Evolutionary conservation across 805 yeast genomes (phyloP).

Genomic region (Tetrapisispora iriomotensis): DNA sequence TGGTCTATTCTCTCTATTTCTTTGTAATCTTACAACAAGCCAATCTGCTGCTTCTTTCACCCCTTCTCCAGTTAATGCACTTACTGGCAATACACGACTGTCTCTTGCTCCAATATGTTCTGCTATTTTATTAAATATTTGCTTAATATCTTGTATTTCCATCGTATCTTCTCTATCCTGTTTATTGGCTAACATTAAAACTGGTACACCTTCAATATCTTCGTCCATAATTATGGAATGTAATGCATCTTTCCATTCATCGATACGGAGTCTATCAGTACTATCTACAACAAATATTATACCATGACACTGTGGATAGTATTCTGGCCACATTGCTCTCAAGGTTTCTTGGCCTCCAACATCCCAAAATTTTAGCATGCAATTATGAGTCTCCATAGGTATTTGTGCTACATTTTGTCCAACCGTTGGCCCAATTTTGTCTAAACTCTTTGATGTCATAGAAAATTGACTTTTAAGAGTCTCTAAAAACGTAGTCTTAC

Average conservation of each 20-base stretch:
- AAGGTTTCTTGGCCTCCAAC: slow-evolving; percentile 90
- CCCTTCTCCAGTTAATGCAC: slow-evolving; percentile 74
- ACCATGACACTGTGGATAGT: slow-evolving; percentile 80
- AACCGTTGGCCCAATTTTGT: slow-evolving; percentile 79
- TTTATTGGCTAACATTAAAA: slow-evolving; percentile 90
- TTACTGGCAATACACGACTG: slow-evolving; percentile 78
- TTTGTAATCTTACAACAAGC: slow-evolving; percentile 61
- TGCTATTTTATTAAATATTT: slow-evolving; percentile 74
- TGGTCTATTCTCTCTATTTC: slow-evolving; percentile 32
- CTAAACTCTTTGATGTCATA: slow-evolving; percentile 40
- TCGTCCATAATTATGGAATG: slow-evolving; percentile 47
- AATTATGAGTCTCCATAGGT: slow-evolving; percentile 30
- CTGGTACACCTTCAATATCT: slow-evolving; percentile 68
- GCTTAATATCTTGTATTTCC: slow-evolving; percentile 71
- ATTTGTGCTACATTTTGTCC: slow-evolving; percentile 74
- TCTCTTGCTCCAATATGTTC: slow-evolving; percentile 84
- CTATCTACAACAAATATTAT: slow-evolving; percentile 89
- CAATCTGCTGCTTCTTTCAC: slow-evolving; percentile 82
- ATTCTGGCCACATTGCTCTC: slow-evolving; percentile 78
- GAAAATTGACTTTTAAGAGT: slow-evolving; percentile 48
- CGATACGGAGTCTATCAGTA: slow-evolving; percentile 70
- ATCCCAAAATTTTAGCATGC: slow-evolving; percentile 81
- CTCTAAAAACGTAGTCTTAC: slow-evolving; percentile 78
- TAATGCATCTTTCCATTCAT: slow-evolving; percentile 69
- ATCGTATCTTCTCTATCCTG: slow-evolving; percentile 68